Evolutionary conservation across 202 grass and related monocot species (phyloP), one percentile per base, ranked within the genome.

Genomic region (Tripidium arundinaceum): DNA sequence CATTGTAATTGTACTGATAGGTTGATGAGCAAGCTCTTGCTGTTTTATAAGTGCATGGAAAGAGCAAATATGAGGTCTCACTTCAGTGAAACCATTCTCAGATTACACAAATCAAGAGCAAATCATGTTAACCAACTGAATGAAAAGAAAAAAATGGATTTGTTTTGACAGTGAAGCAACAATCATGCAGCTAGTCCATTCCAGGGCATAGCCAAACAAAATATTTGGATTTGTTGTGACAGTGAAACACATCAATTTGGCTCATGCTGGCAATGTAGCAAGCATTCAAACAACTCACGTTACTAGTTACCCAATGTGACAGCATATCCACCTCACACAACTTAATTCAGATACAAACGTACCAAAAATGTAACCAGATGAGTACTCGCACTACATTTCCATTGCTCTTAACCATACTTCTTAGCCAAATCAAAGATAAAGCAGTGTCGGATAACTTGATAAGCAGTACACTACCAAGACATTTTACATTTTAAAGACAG

Each of bases 341-440:
- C 43, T 58, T 16, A 70, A 69, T 64, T 64, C 59, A 76, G 34
- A 16, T 37, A 70, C 36, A 12, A 88, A 88, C 27, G 63, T 36
- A 50, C 25, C 78, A 85, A 77, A 85, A 85, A 26, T 72, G 72
- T 66, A 85, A 73, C 38, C 59, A 71, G 22, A 70, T 1, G 22
- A 81, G 65, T 41, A 71, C 21, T 58, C 58, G 27, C 59, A 33
- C 50, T 83, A 87, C 75, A 79, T 49, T 52, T 60, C 59, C 65
- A 85, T 60, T 77, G 34, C 34, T 63, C 33, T 7, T 11, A 71
- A 42, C 39, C 38, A 76, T 77, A 36, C 81, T 76, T 76, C 4
- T 33, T n/a, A 9, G 21, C 46, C 16, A 50, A 19, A 50, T 19
- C 16, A 50, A 50, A 50, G 47, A 50, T 7, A 50, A 50, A 50